Base-by-base conservation (phyloP, 371 early-diverging fungal genomes). In the Massospora cicadina region DNA sequence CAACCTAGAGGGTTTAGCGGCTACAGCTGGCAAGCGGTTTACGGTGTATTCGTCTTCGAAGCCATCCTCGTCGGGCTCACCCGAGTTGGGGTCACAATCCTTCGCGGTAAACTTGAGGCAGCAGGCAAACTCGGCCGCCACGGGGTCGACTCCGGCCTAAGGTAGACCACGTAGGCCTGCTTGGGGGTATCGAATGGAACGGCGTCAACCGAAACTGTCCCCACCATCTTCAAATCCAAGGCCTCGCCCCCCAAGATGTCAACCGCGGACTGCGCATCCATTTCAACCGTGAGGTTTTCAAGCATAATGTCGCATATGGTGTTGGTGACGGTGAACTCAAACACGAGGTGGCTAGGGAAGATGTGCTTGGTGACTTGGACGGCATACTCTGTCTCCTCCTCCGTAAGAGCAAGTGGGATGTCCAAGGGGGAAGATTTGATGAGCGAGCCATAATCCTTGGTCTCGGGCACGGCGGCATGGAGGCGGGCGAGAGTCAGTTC, bases 301-400 rank as follows among this genome's bases (percentile, higher is more conserved):
- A 97, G 74, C 43, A 94, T 73, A 33, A 81, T 84, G 72, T 96
- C 95, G 68, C 89, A 86, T 43, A 98, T 75, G 0, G 98, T 98
- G 76, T 98, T 98, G 65, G 80, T 84, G 66, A 26, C 1, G 2
- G 29, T 54, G 27, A 63, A 63, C 54, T 98, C 94, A 81, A 96
- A 94, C 3, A 98, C 91, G 66, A 96, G 67, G 65, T 95, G 93
- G 43, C 82, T 77, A 56, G 81, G 74, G 73, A 91, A 96, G 21
- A 95, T 82, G 70, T 98, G 98, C 77, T 95, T 95, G 67, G 90
- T 75, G 68, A 88, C 89, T 10, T 80, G 77, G 61, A 98, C 90
- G 54, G 86, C 85, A 74, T 98, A 98, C 72, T 98, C 98, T 0
- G 92, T 91, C 72, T 95, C 98, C 28, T 88, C 78, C 71, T 98